Base-by-base conservation (phyloP, 129 eudicot species). In the Lactuca sativa region DNA sequence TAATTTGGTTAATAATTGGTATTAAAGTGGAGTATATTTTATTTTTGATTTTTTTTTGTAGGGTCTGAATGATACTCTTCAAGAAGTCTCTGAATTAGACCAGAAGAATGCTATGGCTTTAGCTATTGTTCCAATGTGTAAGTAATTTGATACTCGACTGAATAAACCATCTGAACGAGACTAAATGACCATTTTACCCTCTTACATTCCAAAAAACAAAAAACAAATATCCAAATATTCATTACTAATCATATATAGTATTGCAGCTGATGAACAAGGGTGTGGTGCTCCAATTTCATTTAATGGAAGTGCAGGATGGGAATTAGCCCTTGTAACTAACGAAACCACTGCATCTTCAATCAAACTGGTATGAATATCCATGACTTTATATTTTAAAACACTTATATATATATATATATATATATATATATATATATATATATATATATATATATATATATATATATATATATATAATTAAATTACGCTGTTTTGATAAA, bases 301-400 rank as follows among this genome's bases (percentile, higher is more conserved):
- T 14, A 73, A 88, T 82, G 90, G 92, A 70, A 57, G 82, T 53
- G 66, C 86, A n/a, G 97, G 95, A 73, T 91, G 97, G 97, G 97
- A 91, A 81, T 67, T 91, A 67, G 95, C 95, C 51, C 92, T 91
- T 38, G 86, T 91, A 55, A 88, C 88, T 64, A 91, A 79, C 58
- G 88, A 85, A 82, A 66, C 53, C 32, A 78, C 91, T 15, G 67
- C 86, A 25, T 33, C 85, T 61, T 66, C 95, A 51, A 82, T 80
- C 80, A 85, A 85, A 77, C 75, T 91, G 92, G 97, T 88, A 88
- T 56, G 33, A 7, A 72, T 33, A n/a, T 32, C 16, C 10, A 21
- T 56, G 62, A 44, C 6, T 33, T 30, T 30, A 13, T 58, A 2
- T 58, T 18, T 18, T 18, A 18, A 1, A 18, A 18, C 0, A 18